Conservation (phyloP, 805 yeast genomes). For the Isabelozyma heimii region DNA sequence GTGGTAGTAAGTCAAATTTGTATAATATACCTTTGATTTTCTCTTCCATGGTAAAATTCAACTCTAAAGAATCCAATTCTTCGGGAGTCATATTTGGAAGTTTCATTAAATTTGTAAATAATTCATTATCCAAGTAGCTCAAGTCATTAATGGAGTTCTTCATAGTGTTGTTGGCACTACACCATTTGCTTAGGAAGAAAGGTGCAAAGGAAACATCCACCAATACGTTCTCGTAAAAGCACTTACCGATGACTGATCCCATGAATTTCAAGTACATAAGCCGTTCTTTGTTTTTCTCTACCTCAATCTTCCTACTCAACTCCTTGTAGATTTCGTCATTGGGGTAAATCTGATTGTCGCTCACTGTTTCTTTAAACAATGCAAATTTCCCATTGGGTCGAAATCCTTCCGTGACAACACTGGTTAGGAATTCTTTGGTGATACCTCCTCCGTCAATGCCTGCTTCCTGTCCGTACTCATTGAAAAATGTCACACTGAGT, state of each 20-base stretch:
- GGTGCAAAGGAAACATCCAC: constrained; percentile 85
- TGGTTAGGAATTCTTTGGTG: constrained; percentile 84
- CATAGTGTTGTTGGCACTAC: constrained; percentile 35
- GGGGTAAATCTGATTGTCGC: constrained; percentile 69
- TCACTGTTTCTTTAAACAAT: constrained; percentile 42
- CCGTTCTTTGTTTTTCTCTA: constrained; percentile 21
- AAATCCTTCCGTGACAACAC: constrained; percentile 70
- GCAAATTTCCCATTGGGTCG: constrained; percentile 22
- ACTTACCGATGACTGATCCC: constrained; percentile 85
- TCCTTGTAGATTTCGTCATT: constrained; percentile 51
- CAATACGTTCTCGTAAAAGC: constrained; percentile 77
- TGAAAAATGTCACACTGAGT: constrained; percentile 64
- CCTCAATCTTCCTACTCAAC: constrained; percentile 27
- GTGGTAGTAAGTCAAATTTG: constrained; percentile 54
- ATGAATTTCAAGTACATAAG: constrained; percentile 52
- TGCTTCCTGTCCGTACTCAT: constrained; percentile 75
- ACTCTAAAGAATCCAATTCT: constrained; percentile 57
- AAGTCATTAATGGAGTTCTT: constrained; percentile 78
- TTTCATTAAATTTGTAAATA: constrained; percentile 64
- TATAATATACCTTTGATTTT: constrained; percentile 34
- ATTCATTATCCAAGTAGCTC: constrained; percentile 61
- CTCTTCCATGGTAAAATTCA: constrained; percentile 66
- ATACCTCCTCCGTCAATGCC: constrained; percentile 98
- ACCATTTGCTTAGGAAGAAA: constrained; percentile 73
- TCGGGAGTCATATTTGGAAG: constrained; percentile 52